phyloP scores from a whole-genome alignment of 495 filamentous ascomycete species.

The Pyrenula massariospora region DNA sequence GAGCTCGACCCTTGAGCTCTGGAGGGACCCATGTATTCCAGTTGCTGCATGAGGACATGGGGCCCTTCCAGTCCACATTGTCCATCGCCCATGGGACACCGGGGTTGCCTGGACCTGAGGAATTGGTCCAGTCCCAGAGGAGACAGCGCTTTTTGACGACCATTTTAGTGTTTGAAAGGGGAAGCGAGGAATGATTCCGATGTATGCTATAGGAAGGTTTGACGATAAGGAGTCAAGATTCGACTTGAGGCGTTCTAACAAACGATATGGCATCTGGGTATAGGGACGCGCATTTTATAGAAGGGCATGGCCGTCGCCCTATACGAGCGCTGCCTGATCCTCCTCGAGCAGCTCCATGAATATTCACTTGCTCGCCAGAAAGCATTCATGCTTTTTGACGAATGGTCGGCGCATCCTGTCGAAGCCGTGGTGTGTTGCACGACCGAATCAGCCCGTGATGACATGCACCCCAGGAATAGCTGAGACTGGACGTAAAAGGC shows the following conservation, averaged over 20 bases:
- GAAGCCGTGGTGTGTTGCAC: no score
- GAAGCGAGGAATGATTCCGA: neutral
- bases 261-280: neutral
- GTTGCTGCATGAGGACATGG: slow-evolving; percentile 25
- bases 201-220: neutral
- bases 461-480: no score
- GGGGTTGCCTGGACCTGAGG: slow-evolving; percentile 11
- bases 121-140: slow-evolving; percentile 38
- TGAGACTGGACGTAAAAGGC: no score
- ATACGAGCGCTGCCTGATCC: no score
- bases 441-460: no score
- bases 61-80: slow-evolving; percentile 19
- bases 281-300: no score
- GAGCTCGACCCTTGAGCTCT: slow-evolving; percentile 25
- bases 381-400: no score
- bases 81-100: slow-evolving; percentile 18
- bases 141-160: slow-evolving; percentile 25
- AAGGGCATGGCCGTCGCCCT: no score
- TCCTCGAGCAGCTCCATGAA: no score
- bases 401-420: no score
- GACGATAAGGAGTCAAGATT: neutral
- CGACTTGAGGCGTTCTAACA: neutral
- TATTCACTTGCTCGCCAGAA: no score
- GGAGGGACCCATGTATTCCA: slow-evolving; percentile 36
- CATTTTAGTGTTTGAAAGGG: slow-evolving; percentile 1